Base-by-base conservation (phyloP, 2,329 filamentous ascomycete species). In the Talaromyces albobiverticillius region DNA sequence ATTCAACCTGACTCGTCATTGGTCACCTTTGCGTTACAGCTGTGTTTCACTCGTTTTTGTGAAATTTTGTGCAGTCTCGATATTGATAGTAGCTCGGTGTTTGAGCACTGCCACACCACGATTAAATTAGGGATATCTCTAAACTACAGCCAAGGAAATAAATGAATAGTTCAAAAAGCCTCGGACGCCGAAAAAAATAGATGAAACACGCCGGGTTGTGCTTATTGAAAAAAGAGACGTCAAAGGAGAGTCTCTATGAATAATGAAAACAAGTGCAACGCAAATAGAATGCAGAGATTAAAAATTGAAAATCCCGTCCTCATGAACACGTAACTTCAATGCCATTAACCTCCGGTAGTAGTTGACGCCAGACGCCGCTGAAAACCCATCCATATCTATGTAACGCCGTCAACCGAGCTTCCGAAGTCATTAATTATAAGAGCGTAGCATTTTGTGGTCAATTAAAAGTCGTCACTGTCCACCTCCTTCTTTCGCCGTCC, bases 401-500 rank as follows among this genome's bases (percentile, higher is more conserved):
- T 40, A 40, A 40, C 10, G 16, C 32, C 32, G 13, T 36, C 6
- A 16, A 16, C 32, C 32, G n/a, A 18, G 20, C 16, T 7, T 16
- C 36, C 16, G 3, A 40, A 40, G 18, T 16, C 36, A 13, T 11
- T 9, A 25, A 16, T 16, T 16, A 22, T 22, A n/a, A 25, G 23
- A 45, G 23, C n/a, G 26, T 20, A 16, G 9, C 11, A 45, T 43
- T 34, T n/a, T 34, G 26, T 18, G 8, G 25, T 11, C 1, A 46
- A 38, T 51, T 45, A 57, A 31, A 54, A 54, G 36, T 57, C 55
- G 43, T 57, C 62, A 31, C 76, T 70, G 36, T 71, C 72, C 22
- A 67, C 60, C 60, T 75, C 78, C 67, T 76, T 79, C 64, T 78
- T 79, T 65, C 79, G 81, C 67, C 55, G 51, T 23, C 61, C 43